Percentiles rank a stretch among this genome's conserved stretches.
phyloP scores from a whole-genome alignment of 768 basidiomycete genomes.

The Ramaria rubella region DNA sequence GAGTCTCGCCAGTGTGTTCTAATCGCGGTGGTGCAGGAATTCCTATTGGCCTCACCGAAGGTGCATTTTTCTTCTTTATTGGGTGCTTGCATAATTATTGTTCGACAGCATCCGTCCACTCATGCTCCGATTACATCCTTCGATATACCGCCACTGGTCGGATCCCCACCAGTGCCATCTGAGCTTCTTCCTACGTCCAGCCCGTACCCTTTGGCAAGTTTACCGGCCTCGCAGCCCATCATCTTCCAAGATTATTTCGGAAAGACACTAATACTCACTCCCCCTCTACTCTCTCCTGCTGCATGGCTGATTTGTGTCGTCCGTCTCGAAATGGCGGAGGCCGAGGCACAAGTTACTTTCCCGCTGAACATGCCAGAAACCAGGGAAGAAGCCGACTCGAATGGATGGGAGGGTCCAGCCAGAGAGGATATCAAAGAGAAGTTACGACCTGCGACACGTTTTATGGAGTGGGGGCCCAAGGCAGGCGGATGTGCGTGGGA shows the following conservation, averaged over 20 bases:
- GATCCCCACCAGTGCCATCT: too few species aligned
- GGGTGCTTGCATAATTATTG: not conserved
- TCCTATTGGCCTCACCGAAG: constrained; percentile 14
- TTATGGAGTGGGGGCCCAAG: constrained; percentile 8
- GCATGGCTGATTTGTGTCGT: constrained; percentile 33
- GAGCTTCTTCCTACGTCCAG: constrained; percentile 51
- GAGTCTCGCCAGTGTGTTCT: constrained; percentile 23
- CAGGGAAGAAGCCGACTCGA: constrained; percentile 28
- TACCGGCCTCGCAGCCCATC: constrained; percentile 13
- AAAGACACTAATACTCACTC: constrained; percentile 32
- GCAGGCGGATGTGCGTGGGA: constrained; percentile 28
- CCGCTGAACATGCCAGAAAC: constrained; percentile 26
- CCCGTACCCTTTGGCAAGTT: constrained; percentile 43
- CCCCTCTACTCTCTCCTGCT: constrained; percentile 27
- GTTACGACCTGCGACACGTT: constrained; percentile 18
- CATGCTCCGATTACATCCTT: constrained; percentile 13
- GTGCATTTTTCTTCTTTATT: constrained; percentile 17
- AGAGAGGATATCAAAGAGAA: constrained; percentile 38
- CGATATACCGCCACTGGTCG: constrained; percentile 27
- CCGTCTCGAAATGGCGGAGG: constrained; percentile 21
- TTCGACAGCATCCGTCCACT: not conserved
- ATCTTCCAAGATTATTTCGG: constrained; percentile 30
- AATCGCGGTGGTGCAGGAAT: constrained; percentile 10
- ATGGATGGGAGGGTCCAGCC: constrained; percentile 25
- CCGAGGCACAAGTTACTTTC: constrained; percentile 12